Conservation (phyloP, 441 rosid species). For the Populus tomentosa region DNA sequence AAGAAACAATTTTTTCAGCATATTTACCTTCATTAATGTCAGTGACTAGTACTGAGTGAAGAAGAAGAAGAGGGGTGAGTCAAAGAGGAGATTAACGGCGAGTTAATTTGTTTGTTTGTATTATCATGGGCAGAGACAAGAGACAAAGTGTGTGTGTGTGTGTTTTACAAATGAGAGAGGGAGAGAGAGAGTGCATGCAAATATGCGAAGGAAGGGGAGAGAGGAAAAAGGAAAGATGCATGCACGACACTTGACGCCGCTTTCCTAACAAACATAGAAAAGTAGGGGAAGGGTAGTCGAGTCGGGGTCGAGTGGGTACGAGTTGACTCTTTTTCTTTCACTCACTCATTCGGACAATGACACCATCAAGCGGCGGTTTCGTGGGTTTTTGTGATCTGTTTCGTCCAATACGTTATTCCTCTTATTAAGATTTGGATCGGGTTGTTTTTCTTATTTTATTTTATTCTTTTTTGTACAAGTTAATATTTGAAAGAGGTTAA, state of each 20-base stretch:
- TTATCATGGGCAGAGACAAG: neutral
- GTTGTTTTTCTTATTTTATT: too few relatives aligned
- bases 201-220: conserved; percentile 34
- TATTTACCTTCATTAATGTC: too few relatives aligned
- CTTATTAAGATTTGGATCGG: too few relatives aligned
- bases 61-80: neutral
- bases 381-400: conserved; percentile 12
- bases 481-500: conserved; percentile 11
- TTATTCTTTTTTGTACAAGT: neutral
- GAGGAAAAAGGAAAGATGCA: conserved; percentile 70
- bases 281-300: too few relatives aligned
- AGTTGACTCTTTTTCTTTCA: too few relatives aligned
- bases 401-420: too few relatives aligned
- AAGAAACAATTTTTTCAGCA: neutral
- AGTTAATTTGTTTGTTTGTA: neutral
- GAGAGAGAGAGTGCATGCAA: conserved; percentile 59
- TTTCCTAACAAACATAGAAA: neutral
- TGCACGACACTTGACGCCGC: conserved; percentile 78
- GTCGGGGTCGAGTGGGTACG: too few relatives aligned
- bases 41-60: neutral
- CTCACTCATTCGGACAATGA: conserved; percentile 20
- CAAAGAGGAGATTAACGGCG: neutral
- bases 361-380: conserved; percentile 22
- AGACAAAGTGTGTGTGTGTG: neutral
- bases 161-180: conserved; percentile 14